phyloP scores from a whole-genome alignment of 768 basidiomycete species.

The Tricholoma matsutake region DNA sequence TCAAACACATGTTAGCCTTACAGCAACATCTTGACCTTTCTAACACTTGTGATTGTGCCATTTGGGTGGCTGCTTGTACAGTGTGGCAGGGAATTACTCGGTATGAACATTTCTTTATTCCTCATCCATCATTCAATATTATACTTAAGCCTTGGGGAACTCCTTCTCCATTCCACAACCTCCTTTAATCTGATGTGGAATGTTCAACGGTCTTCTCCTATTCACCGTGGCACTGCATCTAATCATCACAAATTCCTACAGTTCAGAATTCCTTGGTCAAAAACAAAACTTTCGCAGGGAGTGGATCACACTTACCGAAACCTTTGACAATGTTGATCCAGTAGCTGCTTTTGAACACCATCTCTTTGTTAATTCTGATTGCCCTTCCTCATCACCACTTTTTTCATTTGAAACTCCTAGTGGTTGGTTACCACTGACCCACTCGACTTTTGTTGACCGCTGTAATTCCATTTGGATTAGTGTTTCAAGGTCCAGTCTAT shows the following conservation, averaged over 20 bases:
- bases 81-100: background rate
- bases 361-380: background rate
- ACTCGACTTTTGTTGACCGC: background rate
- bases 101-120: background rate
- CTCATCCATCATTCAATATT: too few relatives aligned
- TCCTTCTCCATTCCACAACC: background rate
- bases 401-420: background rate
- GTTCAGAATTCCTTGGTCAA: too few relatives aligned
- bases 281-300: too few relatives aligned
- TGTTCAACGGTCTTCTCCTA: background rate
- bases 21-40: conserved; percentile 8
- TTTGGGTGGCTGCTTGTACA: conserved; percentile 4
- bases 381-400: background rate
- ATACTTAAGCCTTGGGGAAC: too few relatives aligned
- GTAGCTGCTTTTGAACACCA: background rate
- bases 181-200: background rate
- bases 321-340: background rate
- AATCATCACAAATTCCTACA: background rate
- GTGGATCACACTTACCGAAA: too few relatives aligned
- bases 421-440: background rate
- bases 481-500: too few relatives aligned
- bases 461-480: background rate
- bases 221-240: background rate
- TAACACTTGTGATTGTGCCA: conserved; percentile 5
- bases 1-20: conserved; percentile 27